Evolutionary conservation across 352 stramenopile species (phyloP).

Genomic region (Pythium dissotocum): DNA sequence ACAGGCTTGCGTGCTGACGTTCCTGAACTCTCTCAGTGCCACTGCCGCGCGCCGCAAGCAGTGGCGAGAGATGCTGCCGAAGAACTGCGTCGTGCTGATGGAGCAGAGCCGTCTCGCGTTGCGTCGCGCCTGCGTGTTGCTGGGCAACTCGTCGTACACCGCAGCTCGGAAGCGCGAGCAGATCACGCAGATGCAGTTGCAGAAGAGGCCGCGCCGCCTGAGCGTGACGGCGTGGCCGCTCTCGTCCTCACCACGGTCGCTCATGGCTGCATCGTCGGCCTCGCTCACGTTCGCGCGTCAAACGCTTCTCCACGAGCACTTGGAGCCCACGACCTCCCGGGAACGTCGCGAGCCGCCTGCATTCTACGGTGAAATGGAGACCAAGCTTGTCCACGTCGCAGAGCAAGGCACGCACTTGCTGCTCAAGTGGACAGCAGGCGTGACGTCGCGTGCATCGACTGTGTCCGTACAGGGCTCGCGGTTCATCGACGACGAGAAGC

Average conservation of each 20-base stretch:
- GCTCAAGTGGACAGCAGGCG: slow-evolving; percentile 50
- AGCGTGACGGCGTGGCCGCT: slow-evolving; percentile 32
- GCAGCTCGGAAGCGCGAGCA: slow-evolving; percentile 22
- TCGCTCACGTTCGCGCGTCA: slow-evolving; percentile 55
- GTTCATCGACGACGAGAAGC: slow-evolving; percentile 58
- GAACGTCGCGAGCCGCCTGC: slow-evolving; percentile 40
- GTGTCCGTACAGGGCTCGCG: slow-evolving; percentile 49
- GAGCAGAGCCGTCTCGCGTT: slow-evolving; percentile 62
- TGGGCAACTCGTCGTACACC: slow-evolving; percentile 47
- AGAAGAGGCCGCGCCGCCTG: slow-evolving; percentile 31
- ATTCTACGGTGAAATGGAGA: slow-evolving; percentile 55
- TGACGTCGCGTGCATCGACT: slow-evolving; percentile 39
- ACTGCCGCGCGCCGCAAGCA: slow-evolving; percentile 33
- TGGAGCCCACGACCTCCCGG: slow-evolving; percentile 34
- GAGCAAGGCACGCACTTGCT: slow-evolving; percentile 45
- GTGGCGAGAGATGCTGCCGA: slow-evolving; percentile 61
- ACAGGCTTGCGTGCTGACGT: slow-evolving; percentile 42
- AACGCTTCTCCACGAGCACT: slow-evolving; percentile 61
- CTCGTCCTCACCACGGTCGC: slow-evolving; percentile 37
- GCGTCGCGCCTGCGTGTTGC: slow-evolving; percentile 50
- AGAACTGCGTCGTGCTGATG: slow-evolving; percentile 55
- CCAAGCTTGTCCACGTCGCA: slow-evolving; percentile 45
- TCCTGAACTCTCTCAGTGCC: slow-evolving; percentile 50
- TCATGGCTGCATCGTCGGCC: slow-evolving; percentile 35
- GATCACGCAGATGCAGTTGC: slow-evolving; percentile 26